phyloP scores from a whole-genome alignment of 768 basidiomycete genomes.

The Mycena vulgaris region DNA sequence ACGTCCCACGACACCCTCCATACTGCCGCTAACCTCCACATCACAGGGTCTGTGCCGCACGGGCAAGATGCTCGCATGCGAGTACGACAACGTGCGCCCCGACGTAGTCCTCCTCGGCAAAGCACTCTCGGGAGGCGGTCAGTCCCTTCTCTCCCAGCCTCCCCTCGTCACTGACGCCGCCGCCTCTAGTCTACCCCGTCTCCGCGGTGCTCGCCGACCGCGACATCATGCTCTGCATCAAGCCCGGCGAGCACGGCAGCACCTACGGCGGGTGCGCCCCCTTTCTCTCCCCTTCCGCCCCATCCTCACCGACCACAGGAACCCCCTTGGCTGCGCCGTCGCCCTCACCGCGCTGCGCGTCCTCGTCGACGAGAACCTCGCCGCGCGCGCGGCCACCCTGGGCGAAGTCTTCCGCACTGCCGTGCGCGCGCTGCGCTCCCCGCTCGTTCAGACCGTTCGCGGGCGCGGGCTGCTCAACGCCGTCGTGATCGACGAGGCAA shows the following conservation, averaged over 20 bases:
- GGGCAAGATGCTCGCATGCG: conserved; percentile 93
- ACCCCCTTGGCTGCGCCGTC: conserved; percentile 97
- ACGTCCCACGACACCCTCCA: conserved; percentile 35
- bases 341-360: conserved; percentile 94
- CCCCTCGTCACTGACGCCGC: neutral
- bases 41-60: conserved; percentile 20
- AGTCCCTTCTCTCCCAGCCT: conserved; percentile 44
- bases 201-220: conserved; percentile 94
- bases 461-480: conserved; percentile 94
- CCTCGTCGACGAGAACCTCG: conserved; percentile 89
- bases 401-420: conserved; percentile 86
- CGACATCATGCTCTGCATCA: conserved; percentile 95
- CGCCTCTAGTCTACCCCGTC: conserved; percentile 90
- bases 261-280: conserved; percentile 91
- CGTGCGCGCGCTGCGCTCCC: conserved; percentile 72
- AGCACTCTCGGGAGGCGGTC: conserved; percentile 95
- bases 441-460: conserved; percentile 84
- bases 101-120: conserved; percentile 96
- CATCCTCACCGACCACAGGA: conserved; percentile 59
- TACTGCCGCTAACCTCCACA: neutral
- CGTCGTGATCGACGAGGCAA: conserved; percentile 90
- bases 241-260: conserved; percentile 95
- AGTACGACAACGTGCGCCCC: conserved; percentile 90
- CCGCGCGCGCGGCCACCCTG: conserved; percentile 82
- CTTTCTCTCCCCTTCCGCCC: conserved; percentile 9